Evolutionary conservation across 176 grass and related monocot species (phyloP), one percentile per base, ranked within the genome.

Genomic region (Zoysia japonica): DNA sequence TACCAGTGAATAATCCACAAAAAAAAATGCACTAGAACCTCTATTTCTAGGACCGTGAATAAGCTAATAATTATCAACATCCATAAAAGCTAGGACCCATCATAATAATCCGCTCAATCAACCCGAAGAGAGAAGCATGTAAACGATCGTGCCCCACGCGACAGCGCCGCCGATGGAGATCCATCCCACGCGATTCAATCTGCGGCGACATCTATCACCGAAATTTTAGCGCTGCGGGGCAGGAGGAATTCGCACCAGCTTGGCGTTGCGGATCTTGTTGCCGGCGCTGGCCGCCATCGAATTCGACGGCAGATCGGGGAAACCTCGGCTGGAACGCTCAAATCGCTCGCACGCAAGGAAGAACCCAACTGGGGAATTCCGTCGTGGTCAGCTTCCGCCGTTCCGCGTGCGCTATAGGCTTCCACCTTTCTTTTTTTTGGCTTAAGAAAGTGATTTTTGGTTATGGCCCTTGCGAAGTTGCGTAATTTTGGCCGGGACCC

Each of bases 201-300:
- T 15, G 35, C 76, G 48, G 47, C 59, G 28, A 28, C 28, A 28
- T 28, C 28, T 28, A 28, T 28, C 57, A 46, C 54, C 36, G 60
- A 40, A 37, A 35, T 44, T 43, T 56, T 64, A 44, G 20, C 20
- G 60, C 5, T 61, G 20, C 20, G 67, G 11, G 72, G 53, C 76
- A 52, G 53, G 28, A 28, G 28, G 72, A 73, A 61, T 42, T 73
- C 65, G 72, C 68, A 92, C 90, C 90, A 92, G 77, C 80, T 92
- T 92, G 54, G 90, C 90, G 76, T 89, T 92, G 54, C 87, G 84
- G 87, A 89, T 89, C 80, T 87, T 86, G 77, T 78, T 87, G 67
- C 80, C 78, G 42, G 83, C 67, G 76, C 19, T 76, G 43, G 87
- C 67, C n/a, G 87, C 90, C 28, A 28, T 28, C 28, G 28, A 65